A percentile compares a stretch with the other conserved stretches of the same genome.
These are phyloP conservation scores for Physcia stellaris DNA, from an alignment of 495 filamentous ascomycete genomes.

Conservation along the genomic window DNA sequence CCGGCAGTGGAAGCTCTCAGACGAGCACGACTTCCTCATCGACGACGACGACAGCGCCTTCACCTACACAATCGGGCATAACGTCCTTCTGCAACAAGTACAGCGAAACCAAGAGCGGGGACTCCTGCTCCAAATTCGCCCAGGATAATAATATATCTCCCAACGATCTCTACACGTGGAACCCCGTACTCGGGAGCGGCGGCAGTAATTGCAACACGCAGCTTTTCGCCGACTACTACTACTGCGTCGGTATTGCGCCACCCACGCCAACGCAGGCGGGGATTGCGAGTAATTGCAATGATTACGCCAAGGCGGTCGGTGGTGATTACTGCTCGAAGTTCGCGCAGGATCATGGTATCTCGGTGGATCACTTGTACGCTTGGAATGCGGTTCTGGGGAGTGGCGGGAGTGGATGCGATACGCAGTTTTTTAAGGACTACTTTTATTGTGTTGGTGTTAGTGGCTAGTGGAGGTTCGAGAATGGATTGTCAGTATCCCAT, in stretches of 20 bases:
- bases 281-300: conserved; percentile 12
- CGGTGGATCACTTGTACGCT: conserved; percentile 1
- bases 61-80: too few relatives aligned
- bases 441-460: conserved; percentile 13
- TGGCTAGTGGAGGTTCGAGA: too few relatives aligned
- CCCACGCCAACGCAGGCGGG: conserved; percentile 4
- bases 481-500: too few relatives aligned
- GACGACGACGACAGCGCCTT: neutral
- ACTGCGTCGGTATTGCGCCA: conserved; percentile 16
- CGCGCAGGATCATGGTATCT: conserved; percentile 6
- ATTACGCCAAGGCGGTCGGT: conserved; percentile 7
- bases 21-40: neutral
- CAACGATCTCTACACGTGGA: conserved; percentile 7
- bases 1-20: neutral
- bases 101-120: neutral
- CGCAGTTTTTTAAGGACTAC: conserved; percentile 1
- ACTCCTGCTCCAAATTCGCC: conserved; percentile 8
- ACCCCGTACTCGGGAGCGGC: conserved; percentile 5
- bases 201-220: conserved; percentile 9
- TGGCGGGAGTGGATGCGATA: conserved; percentile 1
- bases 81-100: conserved; percentile 3
- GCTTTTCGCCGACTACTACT: conserved; percentile 7
- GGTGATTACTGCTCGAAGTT: conserved; percentile 10
- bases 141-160: conserved; percentile 6
- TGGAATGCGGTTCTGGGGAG: conserved; percentile 6